Base-by-base conservation (phyloP, 1,139 yeast genomes). In the Debaryomyces nepalensis region DNA sequence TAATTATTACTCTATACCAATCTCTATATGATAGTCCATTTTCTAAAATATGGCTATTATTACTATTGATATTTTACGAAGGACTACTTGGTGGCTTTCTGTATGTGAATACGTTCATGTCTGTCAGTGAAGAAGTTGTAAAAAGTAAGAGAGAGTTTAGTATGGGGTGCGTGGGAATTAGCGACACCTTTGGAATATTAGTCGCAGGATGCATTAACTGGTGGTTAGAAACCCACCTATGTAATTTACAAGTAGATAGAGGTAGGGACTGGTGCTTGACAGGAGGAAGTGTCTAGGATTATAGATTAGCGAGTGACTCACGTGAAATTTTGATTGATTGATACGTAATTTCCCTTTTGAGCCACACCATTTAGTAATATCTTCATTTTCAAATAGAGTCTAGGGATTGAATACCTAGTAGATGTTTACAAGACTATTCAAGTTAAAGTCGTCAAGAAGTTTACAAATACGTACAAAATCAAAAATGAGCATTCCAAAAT, bases 101-200 rank as follows among this genome's bases (percentile, higher is more conserved):
- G 18, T 93, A 93, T 57, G 95, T 88, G 40, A 91, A 91, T 57
- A 90, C 97, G 0, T 93, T 88, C 55, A 71, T 85, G 70, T 72
- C 81, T 11, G 93, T 90, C 0, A 75, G 87, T 36, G 96, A 89
- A 48, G 73, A 79, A 1, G 74, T 82, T 0, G 66, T 79, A 0
- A 59, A 67, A 11, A 53, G 66, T 0, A 79, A 81, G 44, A 72
- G 96, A 41, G 98, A 93, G 58, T 90, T 91, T 58, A 83, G 95
- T 5, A 78, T 93, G 79, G 98, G 97, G 1, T 81, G 95, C n/a
- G 96, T 90, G 0, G 90, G 96, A 0, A 81, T 91, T 46, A 88
- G 97, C 49, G 98, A 93, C 59, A 85, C 96, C 10, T 81, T 87
- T 16, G 98, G 98, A 0, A 81, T 91, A 22, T 87, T 89, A 4